Evolutionary conservation across 164 flowering plant species (phyloP).

Genomic region (Berberis vulgaris): DNA sequence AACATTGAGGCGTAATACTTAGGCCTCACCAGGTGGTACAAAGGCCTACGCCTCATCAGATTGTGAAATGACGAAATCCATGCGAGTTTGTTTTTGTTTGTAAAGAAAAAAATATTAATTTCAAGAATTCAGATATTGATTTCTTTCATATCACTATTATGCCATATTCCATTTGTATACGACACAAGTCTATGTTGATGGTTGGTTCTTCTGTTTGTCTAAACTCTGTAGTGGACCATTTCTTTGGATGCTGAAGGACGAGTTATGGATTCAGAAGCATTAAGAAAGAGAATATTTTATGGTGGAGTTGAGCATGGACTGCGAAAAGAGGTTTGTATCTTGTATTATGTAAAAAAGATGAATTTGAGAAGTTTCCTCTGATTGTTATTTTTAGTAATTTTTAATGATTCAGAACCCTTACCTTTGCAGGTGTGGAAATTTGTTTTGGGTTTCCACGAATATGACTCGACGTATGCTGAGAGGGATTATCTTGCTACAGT

Average conservation of each 20-base stretch:
- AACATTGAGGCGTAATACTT: no score
- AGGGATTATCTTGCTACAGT: constrained; percentile 58
- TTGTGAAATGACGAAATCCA: no score
- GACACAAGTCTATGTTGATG: not conserved
- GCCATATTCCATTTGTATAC: not conserved
- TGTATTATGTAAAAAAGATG: not conserved
- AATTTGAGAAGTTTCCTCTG: not conserved
- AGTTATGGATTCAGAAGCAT: constrained; percentile 51
- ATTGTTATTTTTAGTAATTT: not conserved
- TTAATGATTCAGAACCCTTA: not conserved
- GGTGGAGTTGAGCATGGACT: constrained; percentile 75
- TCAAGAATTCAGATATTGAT: no score
- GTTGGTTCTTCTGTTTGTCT: not conserved
- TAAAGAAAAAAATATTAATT: no score
- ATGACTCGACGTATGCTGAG: constrained; percentile 94
- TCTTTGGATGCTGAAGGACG: constrained; percentile 92
- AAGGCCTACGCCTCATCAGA: no score
- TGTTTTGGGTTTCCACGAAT: constrained; percentile 66
- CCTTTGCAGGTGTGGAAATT: constrained; percentile 72
- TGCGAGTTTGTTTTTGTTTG: no score
- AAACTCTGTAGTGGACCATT: constrained; percentile 52
- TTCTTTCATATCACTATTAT: not conserved
- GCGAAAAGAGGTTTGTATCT: constrained; percentile 65
- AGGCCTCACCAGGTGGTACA: no score
- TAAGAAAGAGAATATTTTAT: constrained; percentile 84